Evolutionary conservation across 768 basidiomycete genomes (phyloP), one percentile per base, ranked within the genome.

Genomic region (Strobilomyces echinocephalus): DNA sequence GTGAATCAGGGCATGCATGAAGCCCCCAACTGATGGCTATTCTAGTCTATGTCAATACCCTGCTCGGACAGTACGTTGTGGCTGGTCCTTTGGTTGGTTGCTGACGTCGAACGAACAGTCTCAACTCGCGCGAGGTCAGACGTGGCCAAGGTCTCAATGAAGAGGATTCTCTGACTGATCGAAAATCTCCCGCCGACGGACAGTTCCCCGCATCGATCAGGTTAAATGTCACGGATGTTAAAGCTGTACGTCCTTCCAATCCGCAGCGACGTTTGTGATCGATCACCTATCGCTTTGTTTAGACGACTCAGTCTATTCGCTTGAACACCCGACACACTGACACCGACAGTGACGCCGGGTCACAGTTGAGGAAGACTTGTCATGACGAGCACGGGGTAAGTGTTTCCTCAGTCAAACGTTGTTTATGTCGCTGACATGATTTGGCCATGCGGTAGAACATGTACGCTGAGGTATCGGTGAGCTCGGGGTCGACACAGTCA

Each of bases 11-110:
- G 6, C 16, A 1, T 5, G 3, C 7, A 14, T 8, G 15, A 2
- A 46, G 31, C 21, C 18, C n/a, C 16, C 8, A 5, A 21, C 50
- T 59, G 26, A 61, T 21, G 1, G n/a, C 14, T 5, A 2, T 46
- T 18, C n/a, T 39, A 69, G 68, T 71, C 24, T 63, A 65, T 18
- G 57, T 67, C 31, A 69, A 69, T n/a, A 60, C 57, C 12, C 24
- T 69, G 5, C 50, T 69, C 5, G 67, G 46, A 51, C 52, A 63
- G 67, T 69, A 41, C 20, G 69, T 58, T 36, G 10, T 12, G 4
- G 1, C 1, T 26, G 5, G 7, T 30, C 8, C 16, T 34, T 40
- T 34, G 10, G 5, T 8, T 18, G 28, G 30, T 5, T 0, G 18
- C 36, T 62, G 35, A 67, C 20, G 31, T 38, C 30, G n/a, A 24